A percentile compares a stretch with the other conserved stretches of the same genome.
These are phyloP conservation scores for Clarkia xantiana DNA, from an alignment of 345 rosid genomes.

Conservation along the genomic window DNA sequence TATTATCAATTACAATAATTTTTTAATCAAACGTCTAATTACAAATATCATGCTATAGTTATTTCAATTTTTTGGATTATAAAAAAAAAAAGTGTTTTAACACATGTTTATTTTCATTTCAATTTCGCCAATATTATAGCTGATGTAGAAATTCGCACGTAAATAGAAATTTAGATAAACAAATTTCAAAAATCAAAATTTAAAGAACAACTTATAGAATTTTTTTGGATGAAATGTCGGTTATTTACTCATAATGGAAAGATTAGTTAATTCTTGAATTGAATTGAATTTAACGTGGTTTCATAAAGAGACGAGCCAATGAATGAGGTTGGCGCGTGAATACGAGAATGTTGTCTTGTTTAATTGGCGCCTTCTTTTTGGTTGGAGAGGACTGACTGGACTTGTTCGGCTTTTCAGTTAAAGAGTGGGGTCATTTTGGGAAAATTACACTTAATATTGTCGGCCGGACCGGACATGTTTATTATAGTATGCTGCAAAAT, in stretches of 20 bases:
- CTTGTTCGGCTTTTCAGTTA: not conserved
- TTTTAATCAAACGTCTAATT: too few relatives aligned
- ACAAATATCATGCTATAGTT: too few relatives aligned
- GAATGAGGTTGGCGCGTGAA: slow-evolving; percentile 11
- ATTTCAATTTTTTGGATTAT: too few relatives aligned
- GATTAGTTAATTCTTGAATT: not conserved
- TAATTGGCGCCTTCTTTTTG: slow-evolving; percentile 5
- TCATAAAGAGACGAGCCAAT: not conserved
- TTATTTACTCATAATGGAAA: not conserved
- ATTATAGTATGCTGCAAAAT: slow-evolving; percentile 4
- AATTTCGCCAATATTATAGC: too few relatives aligned
- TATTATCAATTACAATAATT: too few relatives aligned
- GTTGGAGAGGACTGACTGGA: slow-evolving; percentile 2
- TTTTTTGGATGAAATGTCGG: too few relatives aligned
- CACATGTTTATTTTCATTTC: too few relatives aligned
- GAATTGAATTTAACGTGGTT: not conserved
- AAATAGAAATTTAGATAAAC: too few relatives aligned
- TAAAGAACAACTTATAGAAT: too few relatives aligned
- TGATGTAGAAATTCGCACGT: too few relatives aligned
- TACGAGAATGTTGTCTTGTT: slow-evolving; percentile 10
- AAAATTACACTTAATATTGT: not conserved
- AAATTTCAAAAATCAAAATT: too few relatives aligned
- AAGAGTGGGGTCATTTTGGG: not conserved
- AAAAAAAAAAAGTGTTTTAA: too few relatives aligned
- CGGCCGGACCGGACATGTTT: not conserved